phyloP scores from a whole-genome alignment of 2,329 filamentous ascomycete species.

The Paecilomyces sp. region DNA sequence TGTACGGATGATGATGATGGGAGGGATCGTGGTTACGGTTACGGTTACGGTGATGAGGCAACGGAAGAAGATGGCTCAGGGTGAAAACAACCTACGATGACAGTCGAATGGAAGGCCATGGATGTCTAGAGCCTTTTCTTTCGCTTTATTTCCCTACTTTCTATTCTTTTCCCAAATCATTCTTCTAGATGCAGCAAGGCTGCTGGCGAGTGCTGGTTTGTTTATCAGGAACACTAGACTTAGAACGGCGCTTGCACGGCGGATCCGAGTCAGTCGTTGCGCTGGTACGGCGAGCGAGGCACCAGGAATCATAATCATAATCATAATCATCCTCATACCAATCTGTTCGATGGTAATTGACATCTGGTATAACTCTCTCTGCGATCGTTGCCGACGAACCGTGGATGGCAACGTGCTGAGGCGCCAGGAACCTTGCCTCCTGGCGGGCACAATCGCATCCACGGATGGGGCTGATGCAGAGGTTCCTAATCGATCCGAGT shows the following conservation, averaged over 20 bases:
- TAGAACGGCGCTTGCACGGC: constrained; percentile 1
- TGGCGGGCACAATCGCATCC: neutral
- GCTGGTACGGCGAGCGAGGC: neutral
- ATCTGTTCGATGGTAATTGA: no score
- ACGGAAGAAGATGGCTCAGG: neutral
- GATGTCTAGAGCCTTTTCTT: neutral
- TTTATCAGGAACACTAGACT: constrained; percentile 2
- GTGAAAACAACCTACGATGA: neutral
- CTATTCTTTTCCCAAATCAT: neutral
- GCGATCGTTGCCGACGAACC: neutral
- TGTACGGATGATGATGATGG: no score
- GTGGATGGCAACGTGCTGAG: neutral
- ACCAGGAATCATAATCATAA: no score
- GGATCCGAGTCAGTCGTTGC: neutral
- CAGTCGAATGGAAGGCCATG: neutral
- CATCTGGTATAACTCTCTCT: no score
- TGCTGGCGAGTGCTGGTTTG: neutral
- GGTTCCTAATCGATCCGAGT: neutral
- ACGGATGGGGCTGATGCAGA: neutral
- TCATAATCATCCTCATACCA: no score
- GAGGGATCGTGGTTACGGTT: no score
- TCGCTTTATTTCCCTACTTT: no score
- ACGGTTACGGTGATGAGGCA: no score
- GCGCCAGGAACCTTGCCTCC: neutral
- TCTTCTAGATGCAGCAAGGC: neutral